Conservation (phyloP, 768 basidiomycete species). For the Tulasnella sp. region DNA sequence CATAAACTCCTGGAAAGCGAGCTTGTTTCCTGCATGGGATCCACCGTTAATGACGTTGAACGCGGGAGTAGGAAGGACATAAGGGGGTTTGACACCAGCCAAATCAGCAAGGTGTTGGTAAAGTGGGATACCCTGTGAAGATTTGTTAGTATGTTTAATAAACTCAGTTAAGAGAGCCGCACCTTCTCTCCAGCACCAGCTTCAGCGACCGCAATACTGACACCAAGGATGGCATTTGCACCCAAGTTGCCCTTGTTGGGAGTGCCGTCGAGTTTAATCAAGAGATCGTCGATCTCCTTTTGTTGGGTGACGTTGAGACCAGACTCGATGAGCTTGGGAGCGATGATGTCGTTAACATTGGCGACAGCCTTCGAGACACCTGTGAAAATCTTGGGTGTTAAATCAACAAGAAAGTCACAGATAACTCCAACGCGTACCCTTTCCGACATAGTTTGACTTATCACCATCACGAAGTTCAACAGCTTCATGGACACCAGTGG, state of each 20-base stretch:
- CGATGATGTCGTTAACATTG: constrained; percentile 88
- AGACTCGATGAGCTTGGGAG: constrained; percentile 73
- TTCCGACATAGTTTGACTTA: constrained; percentile 86
- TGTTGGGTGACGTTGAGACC: constrained; percentile 76
- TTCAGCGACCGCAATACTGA: constrained; percentile 88
- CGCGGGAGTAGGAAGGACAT: constrained; percentile 78
- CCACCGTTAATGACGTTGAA: constrained; percentile 99
- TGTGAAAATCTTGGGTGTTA: constrained; percentile 23
- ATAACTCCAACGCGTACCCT: constrained; percentile 42
- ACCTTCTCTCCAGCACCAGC: constrained; percentile 88
- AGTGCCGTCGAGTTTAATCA: constrained; percentile 96
- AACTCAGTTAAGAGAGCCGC: constrained; percentile 6
- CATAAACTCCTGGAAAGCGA: constrained; percentile 99
- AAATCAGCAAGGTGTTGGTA: constrained; percentile 95
- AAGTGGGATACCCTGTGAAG: constrained; percentile 56
- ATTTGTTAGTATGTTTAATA: neutral
- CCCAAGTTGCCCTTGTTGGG: constrained; percentile 99
- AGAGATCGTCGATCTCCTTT: constrained; percentile 92
- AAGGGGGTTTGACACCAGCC: constrained; percentile 89
- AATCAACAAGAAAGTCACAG: too few relatives aligned
- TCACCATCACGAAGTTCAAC: constrained; percentile 97
- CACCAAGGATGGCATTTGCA: constrained; percentile 97
- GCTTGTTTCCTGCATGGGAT: constrained; percentile 98
- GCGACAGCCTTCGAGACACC: constrained; percentile 88
- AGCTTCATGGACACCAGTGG: constrained; percentile 95